phyloP scores from a whole-genome alignment of 192 early-diverging fungal species.

The Linnemannia hyalina region DNA sequence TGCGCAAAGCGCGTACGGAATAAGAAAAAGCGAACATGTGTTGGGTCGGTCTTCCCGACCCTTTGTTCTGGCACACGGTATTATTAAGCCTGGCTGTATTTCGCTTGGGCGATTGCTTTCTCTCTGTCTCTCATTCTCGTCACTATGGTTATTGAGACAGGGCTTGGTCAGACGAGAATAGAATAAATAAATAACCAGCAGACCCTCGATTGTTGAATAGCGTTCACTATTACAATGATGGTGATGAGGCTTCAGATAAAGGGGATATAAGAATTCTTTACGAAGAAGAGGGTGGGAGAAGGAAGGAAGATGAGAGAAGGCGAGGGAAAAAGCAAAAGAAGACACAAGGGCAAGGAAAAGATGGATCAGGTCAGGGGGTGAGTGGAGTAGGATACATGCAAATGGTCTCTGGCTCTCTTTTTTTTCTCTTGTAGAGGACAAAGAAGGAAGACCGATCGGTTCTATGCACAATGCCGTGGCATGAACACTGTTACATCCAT shows the following conservation, averaged over 20 bases:
- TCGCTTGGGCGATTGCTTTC: too few species aligned
- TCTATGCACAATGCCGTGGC: background rate
- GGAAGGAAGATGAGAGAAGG: background rate
- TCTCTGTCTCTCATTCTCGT: background rate
- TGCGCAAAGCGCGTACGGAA: background rate
- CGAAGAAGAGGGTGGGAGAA: background rate
- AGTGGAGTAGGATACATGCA: background rate
- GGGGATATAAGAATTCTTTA: background rate
- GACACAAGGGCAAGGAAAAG: constrained; percentile 8
- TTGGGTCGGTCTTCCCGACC: background rate
- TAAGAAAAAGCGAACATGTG: background rate
- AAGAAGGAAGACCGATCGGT: constrained; percentile 7
- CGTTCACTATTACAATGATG: background rate
- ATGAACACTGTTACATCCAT: background rate
- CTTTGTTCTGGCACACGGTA: background rate
- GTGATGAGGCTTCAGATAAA: background rate
- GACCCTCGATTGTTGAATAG: background rate
- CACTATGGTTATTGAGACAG: constrained; percentile 5
- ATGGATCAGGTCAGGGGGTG: background rate
- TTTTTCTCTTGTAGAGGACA: background rate
- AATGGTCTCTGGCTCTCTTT: background rate
- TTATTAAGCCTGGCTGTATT: background rate
- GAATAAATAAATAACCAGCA: background rate
- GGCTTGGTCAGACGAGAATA: constrained; percentile 8
- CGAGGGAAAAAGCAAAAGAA: background rate